Evolutionary conservation across 208 protist genomes (phyloP), one percentile per base, ranked within the genome.

Genomic region (Wallacemonas rigidus): DNA sequence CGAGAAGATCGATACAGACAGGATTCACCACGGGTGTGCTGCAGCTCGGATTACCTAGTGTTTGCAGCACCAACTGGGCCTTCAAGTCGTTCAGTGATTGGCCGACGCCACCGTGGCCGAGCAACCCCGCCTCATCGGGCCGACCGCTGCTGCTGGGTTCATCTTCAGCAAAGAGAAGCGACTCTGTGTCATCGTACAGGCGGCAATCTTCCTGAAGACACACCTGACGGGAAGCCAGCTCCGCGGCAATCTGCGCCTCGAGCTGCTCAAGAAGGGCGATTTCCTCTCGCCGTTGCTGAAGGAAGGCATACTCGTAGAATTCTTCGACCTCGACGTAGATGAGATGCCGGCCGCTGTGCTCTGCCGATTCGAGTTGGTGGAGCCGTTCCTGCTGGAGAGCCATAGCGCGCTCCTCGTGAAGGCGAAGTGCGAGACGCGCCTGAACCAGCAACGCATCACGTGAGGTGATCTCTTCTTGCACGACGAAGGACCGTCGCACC

Each of bases 141-240:
- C 38, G 9, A 1, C 41, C 45, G 41, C 8, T 3, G 56, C 6
- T 35, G 48, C 3, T 51, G 61, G 6, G 53, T 53, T 77, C 62
- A 39, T 2, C 51, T 35, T 7, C 60, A 14, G 48, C 2, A 56
- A 70, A 39, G 3, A 60, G 17, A 39, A 86, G 77, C 2, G 53
- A 50, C 72, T 91, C 86, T 67, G 69, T 71, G 17, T 84, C 83
- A 35, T 80, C 71, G 71, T 93, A 93, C 48, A 88, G 63, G 8
- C 88, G 88, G 5, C 56, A 43, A 55, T 91, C 86, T 60, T 93
- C 88, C 17, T 55, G 45, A 67, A 86, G 76, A 56, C 56, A 74
- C 48, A 39, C 35, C 67, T 91, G 77, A 6, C 83, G 79, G 26
- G 79, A 56, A 5, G 73, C 79, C 1, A 85, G 73, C 67, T 92